Percentiles rank a stretch among this genome's conserved stretches.
These are phyloP conservation scores for Naganishia sp. DNA, from an alignment of 1,284 basidiomycete species.

Conservation along the genomic window DNA sequence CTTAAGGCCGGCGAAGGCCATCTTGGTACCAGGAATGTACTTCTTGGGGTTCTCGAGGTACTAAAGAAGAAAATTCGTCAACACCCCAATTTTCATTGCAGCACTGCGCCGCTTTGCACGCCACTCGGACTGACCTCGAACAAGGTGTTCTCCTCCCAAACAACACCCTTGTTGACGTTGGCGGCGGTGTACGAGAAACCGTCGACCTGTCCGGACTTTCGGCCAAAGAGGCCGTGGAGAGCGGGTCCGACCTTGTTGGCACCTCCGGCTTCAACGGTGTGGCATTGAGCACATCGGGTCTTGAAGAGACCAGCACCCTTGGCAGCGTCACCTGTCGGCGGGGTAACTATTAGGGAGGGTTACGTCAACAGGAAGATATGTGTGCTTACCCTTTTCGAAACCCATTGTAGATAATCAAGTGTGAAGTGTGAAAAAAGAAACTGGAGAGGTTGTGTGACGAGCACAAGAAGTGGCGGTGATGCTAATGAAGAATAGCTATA, in stretches of 20 bases:
- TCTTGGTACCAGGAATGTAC: slow-evolving; percentile 96
- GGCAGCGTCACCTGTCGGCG: slow-evolving; percentile 69
- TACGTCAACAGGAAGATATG: background rate
- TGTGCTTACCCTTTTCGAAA: slow-evolving; percentile 27
- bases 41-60: slow-evolving; percentile 88
- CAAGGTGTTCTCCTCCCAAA: slow-evolving; percentile 60
- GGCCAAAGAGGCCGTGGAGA: slow-evolving; percentile 84
- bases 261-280: slow-evolving; percentile 82
- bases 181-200: slow-evolving; percentile 92
- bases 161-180: slow-evolving; percentile 92
- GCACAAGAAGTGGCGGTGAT: slow-evolving; percentile 1
- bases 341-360: background rate
- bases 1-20: slow-evolving; percentile 97
- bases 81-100: background rate
- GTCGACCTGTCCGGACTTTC: slow-evolving; percentile 83
- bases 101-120: background rate
- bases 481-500: background rate
- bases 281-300: slow-evolving; percentile 97
- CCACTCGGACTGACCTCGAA: slow-evolving; percentile 40
- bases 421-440: background rate
- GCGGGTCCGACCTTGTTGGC: slow-evolving; percentile 78
- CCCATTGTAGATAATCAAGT: slow-evolving; percentile 27
- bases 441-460: slow-evolving; percentile 1
- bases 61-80: background rate
- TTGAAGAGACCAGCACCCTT: slow-evolving; percentile 93